Base-by-base conservation (phyloP, 2,329 filamentous ascomycete genomes). In the Arthrocladium fulminans region DNA sequence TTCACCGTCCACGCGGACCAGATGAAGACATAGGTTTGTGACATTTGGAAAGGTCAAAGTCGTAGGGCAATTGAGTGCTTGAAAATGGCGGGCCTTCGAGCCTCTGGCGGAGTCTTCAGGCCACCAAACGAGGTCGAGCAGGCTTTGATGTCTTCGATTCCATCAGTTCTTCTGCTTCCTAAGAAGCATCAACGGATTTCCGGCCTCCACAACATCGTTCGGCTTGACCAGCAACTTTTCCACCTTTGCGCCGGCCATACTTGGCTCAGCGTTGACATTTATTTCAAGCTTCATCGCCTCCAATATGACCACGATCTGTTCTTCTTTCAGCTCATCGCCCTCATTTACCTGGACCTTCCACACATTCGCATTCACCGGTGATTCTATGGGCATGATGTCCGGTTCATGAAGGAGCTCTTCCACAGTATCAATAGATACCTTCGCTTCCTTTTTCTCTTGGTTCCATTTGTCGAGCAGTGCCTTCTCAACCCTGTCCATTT, bases 261-360 rank as follows among this genome's bases (percentile, higher is more conserved):
- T 53, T 10, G 59, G 51, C 39, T 65, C 61, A 1, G 60, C 55
- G 23, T 63, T 61, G 17, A 74, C 66, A 12, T 66, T 65, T 50
- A 78, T 74, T 54, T 78, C 76, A 64, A 78, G 69, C 58, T 79
- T 78, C 75, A 79, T 79, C 0, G 75, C 74, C 49, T 79, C 75
- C 2, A 78, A 61, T 2, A 77, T 70, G 1, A 67, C 61, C 1
- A 73, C 65, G 0, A 68, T 57, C 20, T 75, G 66, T 6, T 68
- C 68, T 9, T 67, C 61, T 10, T 67, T 61, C 2, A 77, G 37
- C 1, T 55, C 46, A 10, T 74, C 64, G 0, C 72, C 71, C 23
- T 67, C 63, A 12, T 67, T 56, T 2, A 71, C 65, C 5, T 68
- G 57, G 1, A 77, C 62, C 51, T 77, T 77, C 74, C 74, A 79